Percentiles rank a stretch among this genome's conserved stretches.
Evolutionary conservation across 2,329 filamentous ascomycete species (phyloP).

Genomic region (Colletotrichum sansevieriae): DNA sequence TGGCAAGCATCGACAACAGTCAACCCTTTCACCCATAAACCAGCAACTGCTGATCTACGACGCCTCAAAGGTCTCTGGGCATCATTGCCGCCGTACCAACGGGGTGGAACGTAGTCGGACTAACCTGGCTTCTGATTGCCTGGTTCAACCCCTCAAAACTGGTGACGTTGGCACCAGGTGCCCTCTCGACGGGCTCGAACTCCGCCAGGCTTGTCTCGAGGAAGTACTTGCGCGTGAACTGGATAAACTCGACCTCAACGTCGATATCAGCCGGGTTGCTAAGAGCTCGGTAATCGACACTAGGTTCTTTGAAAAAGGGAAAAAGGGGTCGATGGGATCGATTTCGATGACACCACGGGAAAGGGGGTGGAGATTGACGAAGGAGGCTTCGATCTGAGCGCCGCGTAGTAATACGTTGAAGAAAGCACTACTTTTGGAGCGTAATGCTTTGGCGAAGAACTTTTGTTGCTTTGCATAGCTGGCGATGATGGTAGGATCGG

Average conservation of each 20-base stretch:
- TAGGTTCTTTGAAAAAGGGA: slow-evolving; percentile 47
- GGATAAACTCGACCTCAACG: slow-evolving; percentile 47
- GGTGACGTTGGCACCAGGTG: slow-evolving; percentile 40
- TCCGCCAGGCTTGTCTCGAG: slow-evolving; percentile 51
- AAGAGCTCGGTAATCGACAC: slow-evolving; percentile 46
- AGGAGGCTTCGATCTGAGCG: slow-evolving; percentile 21
- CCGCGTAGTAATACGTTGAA: slow-evolving; percentile 45
- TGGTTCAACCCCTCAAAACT: slow-evolving; percentile 30
- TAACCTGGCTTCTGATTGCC: slow-evolving; percentile 33
- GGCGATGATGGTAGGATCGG: slow-evolving; percentile 50
- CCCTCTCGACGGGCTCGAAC: slow-evolving; percentile 49
- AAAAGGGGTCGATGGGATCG: slow-evolving; percentile 48
- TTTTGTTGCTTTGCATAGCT: slow-evolving; percentile 55
- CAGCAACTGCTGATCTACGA: slow-evolving; percentile 42
- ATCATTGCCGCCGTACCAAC: slow-evolving; percentile 39
- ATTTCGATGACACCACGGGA: slow-evolving; percentile 50
- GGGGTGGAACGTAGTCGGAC: slow-evolving; percentile 40
- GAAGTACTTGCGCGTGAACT: slow-evolving; percentile 47
- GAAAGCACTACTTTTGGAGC: slow-evolving; percentile 52
- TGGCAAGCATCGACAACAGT: slow-evolving; percentile 41
- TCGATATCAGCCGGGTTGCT: slow-evolving; percentile 49
- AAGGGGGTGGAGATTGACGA: slow-evolving; percentile 42
- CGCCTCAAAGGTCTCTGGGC: slow-evolving; percentile 41
- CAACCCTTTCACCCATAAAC: slow-evolving; percentile 34
- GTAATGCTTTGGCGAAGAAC: slow-evolving; percentile 50